Evolutionary conservation across 208 protist genomes (phyloP).

Genomic region (Naegleria lovaniensis): DNA sequence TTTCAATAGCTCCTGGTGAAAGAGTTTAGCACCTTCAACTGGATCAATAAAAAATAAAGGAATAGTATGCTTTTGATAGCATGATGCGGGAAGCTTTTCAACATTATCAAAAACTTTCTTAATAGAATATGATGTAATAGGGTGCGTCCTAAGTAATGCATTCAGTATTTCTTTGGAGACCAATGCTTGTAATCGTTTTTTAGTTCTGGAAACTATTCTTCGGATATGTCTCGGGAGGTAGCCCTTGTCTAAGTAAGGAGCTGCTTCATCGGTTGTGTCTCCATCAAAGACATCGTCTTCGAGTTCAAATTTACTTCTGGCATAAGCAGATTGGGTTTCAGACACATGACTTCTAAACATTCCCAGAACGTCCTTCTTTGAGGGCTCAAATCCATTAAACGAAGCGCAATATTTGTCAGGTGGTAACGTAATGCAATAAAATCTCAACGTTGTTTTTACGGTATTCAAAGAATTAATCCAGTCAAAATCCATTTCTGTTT

Average conservation of each 20-base stretch:
- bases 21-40: neutral
- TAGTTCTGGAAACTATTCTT: neutral
- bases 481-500: neutral
- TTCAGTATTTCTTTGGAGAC: conserved; percentile 17
- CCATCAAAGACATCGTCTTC: neutral
- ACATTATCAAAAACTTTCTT: conserved; percentile 9
- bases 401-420: neutral
- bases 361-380: neutral
- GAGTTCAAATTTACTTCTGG: neutral
- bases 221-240: neutral
- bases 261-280: neutral
- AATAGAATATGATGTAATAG: conserved; percentile 12
- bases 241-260: neutral
- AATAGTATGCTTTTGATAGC: neutral
- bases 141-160: neutral
- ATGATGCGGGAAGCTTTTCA: neutral
- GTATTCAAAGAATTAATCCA: neutral
- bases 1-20: neutral
- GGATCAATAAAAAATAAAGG: neutral
- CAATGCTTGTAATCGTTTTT: conserved; percentile 4
- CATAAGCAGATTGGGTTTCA: neutral
- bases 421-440: conserved; percentile 15
- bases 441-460: neutral
- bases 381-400: neutral
- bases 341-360: neutral